Conservation (phyloP, 2,329 filamentous ascomycete genomes). For the Colletotrichum acutatum region DNA sequence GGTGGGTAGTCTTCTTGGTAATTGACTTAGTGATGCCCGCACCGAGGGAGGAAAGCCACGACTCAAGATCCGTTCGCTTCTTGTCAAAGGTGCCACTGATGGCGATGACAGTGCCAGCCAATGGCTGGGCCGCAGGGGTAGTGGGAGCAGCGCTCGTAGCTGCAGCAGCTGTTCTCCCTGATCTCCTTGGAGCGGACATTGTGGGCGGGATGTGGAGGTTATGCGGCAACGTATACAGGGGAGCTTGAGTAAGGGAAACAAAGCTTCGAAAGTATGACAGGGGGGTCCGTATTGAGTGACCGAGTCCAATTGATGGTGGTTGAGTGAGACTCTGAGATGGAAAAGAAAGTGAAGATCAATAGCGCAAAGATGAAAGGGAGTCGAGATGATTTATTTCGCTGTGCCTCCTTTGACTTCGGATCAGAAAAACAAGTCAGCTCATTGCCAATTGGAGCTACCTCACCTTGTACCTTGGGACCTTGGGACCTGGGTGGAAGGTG, state of each 20-base stretch:
- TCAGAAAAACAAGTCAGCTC: not conserved
- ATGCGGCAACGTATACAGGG: not conserved
- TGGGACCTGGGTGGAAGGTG: not conserved
- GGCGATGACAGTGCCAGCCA: conserved; percentile 63
- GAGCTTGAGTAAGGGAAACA: not conserved
- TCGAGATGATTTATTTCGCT: not conserved
- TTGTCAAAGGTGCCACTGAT: conserved; percentile 70
- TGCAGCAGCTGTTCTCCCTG: conserved; percentile 14
- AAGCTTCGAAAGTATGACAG: not conserved
- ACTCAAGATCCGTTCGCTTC: conserved; percentile 60
- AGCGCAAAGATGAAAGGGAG: not conserved
- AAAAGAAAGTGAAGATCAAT: not conserved
- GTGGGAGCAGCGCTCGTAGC: not conserved
- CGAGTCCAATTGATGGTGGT: not conserved
- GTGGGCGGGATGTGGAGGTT: conserved; percentile 13
- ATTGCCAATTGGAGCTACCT: not conserved
- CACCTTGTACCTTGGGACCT: not conserved
- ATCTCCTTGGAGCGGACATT: conserved; percentile 30
- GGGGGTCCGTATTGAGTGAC: not conserved
- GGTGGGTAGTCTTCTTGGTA: conserved; percentile 62
- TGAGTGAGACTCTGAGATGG: not conserved
- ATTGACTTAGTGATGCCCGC: conserved; percentile 59
- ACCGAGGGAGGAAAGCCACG: conserved; percentile 59
- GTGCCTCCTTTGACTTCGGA: not conserved
- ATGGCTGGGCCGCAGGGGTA: conserved; percentile 41